Evolutionary conservation across 1,284 basidiomycete species (phyloP).

Genomic region (Peniophora sp.): DNA sequence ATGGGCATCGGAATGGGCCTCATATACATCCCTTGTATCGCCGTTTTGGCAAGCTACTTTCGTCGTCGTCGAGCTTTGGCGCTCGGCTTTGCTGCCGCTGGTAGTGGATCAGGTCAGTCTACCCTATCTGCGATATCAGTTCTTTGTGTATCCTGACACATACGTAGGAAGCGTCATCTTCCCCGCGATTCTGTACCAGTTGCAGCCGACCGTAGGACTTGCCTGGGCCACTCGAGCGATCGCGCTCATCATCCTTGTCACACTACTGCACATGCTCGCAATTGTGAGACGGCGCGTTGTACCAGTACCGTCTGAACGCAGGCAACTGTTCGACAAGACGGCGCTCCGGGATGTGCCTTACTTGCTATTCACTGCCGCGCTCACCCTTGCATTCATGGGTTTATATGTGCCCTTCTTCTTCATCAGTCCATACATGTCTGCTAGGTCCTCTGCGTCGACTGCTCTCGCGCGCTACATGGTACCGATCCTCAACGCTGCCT

Average conservation of each 20-base stretch:
- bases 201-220: slow-evolving; percentile 8
- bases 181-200: slow-evolving; percentile 6
- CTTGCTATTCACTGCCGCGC: slow-evolving; percentile 4
- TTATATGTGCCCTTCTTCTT: slow-evolving; percentile 9
- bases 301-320: neutral
- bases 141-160: neutral
- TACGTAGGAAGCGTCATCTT: slow-evolving; percentile 3
- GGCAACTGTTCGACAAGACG: slow-evolving; percentile 3
- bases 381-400: slow-evolving; percentile 6
- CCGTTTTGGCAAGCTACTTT: neutral
- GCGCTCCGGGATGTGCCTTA: slow-evolving; percentile 5
- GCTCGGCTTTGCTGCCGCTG: neutral
- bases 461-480: slow-evolving; percentile 1
- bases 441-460: slow-evolving; percentile 1
- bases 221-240: slow-evolving; percentile 8
- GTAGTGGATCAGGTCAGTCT: neutral
- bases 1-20: neutral
- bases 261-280: slow-evolving; percentile 3
- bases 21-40: neutral
- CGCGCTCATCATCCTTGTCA: slow-evolving; percentile 7
- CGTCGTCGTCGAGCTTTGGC: neutral
- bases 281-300: slow-evolving; percentile 2
- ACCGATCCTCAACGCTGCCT: slow-evolving; percentile 1
- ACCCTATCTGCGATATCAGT: too few relatives aligned
- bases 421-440: slow-evolving; percentile 3